Conservation (phyloP, 2,329 filamentous ascomycete genomes). For the Phaeomoniella chlamydospora region DNA sequence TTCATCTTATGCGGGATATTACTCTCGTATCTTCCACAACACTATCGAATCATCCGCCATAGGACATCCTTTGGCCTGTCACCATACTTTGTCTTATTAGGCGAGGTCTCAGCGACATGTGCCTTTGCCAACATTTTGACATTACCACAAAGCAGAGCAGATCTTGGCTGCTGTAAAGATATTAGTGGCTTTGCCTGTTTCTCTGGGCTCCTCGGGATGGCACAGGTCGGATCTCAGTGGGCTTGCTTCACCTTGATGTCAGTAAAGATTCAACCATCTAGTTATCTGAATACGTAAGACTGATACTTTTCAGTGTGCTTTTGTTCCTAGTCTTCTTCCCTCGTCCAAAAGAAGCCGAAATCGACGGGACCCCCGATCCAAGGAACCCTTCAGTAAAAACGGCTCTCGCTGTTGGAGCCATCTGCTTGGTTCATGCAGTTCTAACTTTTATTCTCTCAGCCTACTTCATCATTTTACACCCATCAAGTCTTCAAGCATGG, state of each 20-base stretch:
- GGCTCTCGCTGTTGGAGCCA: constrained; percentile 57
- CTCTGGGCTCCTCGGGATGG: constrained; percentile 73
- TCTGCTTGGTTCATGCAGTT: constrained; percentile 66
- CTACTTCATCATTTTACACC: constrained; percentile 49
- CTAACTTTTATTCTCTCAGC: constrained; percentile 53
- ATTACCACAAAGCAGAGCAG: constrained; percentile 65
- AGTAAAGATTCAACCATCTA: constrained; percentile 17
- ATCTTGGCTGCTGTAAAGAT: constrained; percentile 74
- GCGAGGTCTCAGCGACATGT: constrained; percentile 74
- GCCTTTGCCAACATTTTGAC: constrained; percentile 87
- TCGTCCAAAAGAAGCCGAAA: constrained; percentile 37
- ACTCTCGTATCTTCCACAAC: constrained; percentile 87
- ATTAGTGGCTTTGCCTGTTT: constrained; percentile 71
- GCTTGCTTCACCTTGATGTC: constrained; percentile 85
- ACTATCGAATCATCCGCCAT: constrained; percentile 75
- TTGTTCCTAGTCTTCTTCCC: constrained; percentile 95
- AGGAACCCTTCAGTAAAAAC: constrained; percentile 55
- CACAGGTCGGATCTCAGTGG: constrained; percentile 86
- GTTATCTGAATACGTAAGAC: background rate
- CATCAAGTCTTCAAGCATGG: constrained; percentile 56
- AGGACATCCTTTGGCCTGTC: constrained; percentile 88
- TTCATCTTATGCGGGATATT: constrained; percentile 78
- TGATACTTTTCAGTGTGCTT: constrained; percentile 48
- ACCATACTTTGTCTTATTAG: constrained; percentile 88
- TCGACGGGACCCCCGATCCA: constrained; percentile 17